These are phyloP conservation scores for Penicillium canariense DNA, from an alignment of 495 filamentous ascomycete genomes.

Conservation along the genomic window DNA sequence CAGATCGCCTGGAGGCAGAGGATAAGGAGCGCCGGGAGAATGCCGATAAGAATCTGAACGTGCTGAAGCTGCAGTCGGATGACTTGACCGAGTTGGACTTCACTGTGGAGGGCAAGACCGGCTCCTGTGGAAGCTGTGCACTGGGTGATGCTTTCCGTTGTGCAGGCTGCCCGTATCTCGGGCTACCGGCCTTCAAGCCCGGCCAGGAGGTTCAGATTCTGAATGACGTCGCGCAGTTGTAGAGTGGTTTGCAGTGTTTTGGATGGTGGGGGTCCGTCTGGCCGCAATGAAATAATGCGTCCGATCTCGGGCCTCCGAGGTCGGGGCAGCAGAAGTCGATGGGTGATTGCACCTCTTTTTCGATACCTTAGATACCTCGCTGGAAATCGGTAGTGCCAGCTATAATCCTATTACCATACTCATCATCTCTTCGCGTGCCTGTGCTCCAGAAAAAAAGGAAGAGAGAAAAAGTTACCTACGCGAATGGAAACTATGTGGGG, in stretches of 20 bases:
- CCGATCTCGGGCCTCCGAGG: not conserved
- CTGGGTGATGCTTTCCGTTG: slow-evolving; percentile 69
- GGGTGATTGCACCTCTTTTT: slow-evolving; percentile 4
- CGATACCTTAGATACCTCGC: slow-evolving; percentile 14
- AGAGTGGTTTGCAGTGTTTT: not conserved
- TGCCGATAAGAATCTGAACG: slow-evolving; percentile 59
- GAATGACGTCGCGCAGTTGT: slow-evolving; percentile 86
- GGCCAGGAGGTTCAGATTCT: slow-evolving; percentile 88
- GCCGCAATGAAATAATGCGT: not conserved
- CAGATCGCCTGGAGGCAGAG: slow-evolving; percentile 73
- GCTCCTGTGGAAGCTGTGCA: slow-evolving; percentile 89
- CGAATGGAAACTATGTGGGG: not conserved
- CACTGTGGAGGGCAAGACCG: slow-evolving; percentile 89
- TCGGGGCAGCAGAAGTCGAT: not conserved
- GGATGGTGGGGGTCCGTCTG: not conserved
- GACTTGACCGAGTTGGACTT: slow-evolving; percentile 88
- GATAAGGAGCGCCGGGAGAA: slow-evolving; percentile 65
- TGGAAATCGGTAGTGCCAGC: slow-evolving; percentile 5
- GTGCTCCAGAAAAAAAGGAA: not conserved
- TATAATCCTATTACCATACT: slow-evolving; percentile 6
- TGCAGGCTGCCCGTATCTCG: slow-evolving; percentile 85
- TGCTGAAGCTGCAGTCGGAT: slow-evolving; percentile 67
- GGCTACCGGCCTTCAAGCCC: slow-evolving; percentile 91
- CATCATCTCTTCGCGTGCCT: not conserved
- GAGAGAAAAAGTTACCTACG: not conserved